phyloP scores from a whole-genome alignment of 176 grass and related monocot genomes.

The Phyllostachys edulis region DNA sequence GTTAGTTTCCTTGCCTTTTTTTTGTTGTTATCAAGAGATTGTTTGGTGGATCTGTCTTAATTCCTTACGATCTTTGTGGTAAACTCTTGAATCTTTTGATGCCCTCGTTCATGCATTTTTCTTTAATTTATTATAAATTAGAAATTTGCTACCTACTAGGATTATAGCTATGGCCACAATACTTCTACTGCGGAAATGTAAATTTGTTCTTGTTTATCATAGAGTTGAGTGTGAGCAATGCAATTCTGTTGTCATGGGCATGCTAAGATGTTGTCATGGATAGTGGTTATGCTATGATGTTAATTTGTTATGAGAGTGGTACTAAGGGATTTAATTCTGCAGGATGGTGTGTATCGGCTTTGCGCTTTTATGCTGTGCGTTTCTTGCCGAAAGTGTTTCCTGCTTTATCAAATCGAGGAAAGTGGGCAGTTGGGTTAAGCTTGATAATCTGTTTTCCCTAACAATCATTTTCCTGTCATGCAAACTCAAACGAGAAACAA shows the following conservation, averaged over 20 bases:
- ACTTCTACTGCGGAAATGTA: not conserved
- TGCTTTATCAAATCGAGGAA: constrained; percentile 36
- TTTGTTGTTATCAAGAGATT: not conserved
- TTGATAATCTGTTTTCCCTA: constrained; percentile 29
- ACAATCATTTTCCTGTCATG: constrained; percentile 66
- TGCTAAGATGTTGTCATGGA: not conserved
- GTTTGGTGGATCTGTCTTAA: not conserved
- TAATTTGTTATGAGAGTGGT: constrained; percentile 31
- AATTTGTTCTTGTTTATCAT: not conserved
- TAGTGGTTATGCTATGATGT: constrained; percentile 20
- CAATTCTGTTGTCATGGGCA: not conserved
- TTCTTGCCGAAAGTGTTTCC: constrained; percentile 38
- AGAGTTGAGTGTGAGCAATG: not conserved
- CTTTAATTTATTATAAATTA: not conserved
- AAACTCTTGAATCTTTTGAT: not conserved
- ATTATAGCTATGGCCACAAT: not conserved
- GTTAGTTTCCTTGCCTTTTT: not conserved
- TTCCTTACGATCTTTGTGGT: not conserved
- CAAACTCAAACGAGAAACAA: too few species aligned
- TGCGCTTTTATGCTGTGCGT: constrained; percentile 30
- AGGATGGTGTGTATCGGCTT: constrained; percentile 53
- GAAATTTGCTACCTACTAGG: too few species aligned
- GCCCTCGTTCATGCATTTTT: not conserved
- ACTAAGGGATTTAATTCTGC: constrained; percentile 27
- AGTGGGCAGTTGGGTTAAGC: constrained; percentile 48